phyloP scores from a whole-genome alignment of 202 grass and related monocot species.

The Schoenoplectus triqueter region DNA sequence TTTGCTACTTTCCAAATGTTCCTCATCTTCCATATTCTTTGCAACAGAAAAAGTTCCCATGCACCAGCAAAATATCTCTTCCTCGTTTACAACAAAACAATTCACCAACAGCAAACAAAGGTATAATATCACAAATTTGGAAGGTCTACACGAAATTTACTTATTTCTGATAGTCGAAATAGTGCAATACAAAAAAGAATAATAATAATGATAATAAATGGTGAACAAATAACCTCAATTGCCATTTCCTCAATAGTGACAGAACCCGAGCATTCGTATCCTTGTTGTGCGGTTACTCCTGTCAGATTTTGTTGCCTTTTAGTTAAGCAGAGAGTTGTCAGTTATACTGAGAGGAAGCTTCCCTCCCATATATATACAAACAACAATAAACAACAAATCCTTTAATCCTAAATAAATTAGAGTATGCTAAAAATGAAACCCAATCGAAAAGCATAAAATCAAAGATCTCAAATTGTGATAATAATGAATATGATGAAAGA shows the following conservation, averaged over 20 bases:
- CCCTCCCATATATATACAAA: no score
- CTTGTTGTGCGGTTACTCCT: constrained; percentile 66
- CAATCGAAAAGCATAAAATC: no score
- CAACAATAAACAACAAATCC: no score
- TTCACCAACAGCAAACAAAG: no score
- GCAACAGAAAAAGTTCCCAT: neutral
- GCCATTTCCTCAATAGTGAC: constrained; percentile 69
- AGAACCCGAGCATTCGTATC: constrained; percentile 55
- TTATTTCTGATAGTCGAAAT: constrained; percentile 2
- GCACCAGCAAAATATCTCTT: neutral
- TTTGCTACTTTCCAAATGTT: neutral
- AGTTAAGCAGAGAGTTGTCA: neutral
- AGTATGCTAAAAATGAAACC: no score
- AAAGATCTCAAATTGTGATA: no score
- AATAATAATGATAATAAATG: neutral
- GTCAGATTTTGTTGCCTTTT: constrained; percentile 39
- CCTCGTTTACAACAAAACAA: neutral
- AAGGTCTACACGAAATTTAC: neutral
- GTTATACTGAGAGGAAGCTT: neutral
- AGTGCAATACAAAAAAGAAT: neutral
- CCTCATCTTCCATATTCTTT: neutral
- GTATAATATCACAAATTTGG: neutral
- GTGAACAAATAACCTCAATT: constrained; percentile 58
- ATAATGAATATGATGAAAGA: no score
- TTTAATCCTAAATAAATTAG: no score